Base-by-base conservation (phyloP, 495 filamentous ascomycete species). In the Penicillium arizonense region DNA sequence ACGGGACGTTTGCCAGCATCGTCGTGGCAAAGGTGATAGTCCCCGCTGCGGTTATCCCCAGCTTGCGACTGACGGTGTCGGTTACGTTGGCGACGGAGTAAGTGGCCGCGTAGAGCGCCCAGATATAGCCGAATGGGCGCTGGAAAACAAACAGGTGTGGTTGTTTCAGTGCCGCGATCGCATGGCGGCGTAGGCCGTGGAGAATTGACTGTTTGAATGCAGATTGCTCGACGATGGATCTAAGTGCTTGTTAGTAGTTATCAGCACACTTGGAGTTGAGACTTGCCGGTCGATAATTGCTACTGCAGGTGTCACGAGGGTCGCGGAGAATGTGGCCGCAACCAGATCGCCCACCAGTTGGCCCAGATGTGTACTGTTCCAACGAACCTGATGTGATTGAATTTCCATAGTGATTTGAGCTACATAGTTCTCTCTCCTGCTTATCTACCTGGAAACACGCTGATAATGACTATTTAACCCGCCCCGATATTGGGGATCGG, bases 261-360 rank as follows among this genome's bases (percentile, higher is more conserved):
- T 5, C 20, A 16, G 39, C 4, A 9, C 16, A 10, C 10, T 38
- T 14, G 4, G 10, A 5, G 21, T 51, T 18, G 16, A 23, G 7
- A 53, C 46, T 21, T 28, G 67, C 70, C 63, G 60, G 51, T 71
- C 71, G 33, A 72, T 65, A 30, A 74, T 54, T 5, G 67, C 63
- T 4, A 74, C 57, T 16, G 62, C 50, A 18, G 69, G 71, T 4
- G 67, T 44, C 0, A 74, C 56, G 24, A 71, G 20, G 1, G 57
- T 62, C 12, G 71, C 65, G 13, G 69, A 70, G n/a, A 61, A 33
- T 13, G 53, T 40, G n/a, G 69, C 69, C 12, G 69, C 66, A 0
- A 57, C 55, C 2, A 69, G 21, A 28, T 71, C 68, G 24, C 65
- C 68, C 11, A 50, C 55, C n/a, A 71, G 41, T 11, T 47, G 52